Percentiles rank a stretch among this genome's conserved stretches.
Conservation (phyloP, 257 asterid species). For the Lycium barbarum region DNA sequence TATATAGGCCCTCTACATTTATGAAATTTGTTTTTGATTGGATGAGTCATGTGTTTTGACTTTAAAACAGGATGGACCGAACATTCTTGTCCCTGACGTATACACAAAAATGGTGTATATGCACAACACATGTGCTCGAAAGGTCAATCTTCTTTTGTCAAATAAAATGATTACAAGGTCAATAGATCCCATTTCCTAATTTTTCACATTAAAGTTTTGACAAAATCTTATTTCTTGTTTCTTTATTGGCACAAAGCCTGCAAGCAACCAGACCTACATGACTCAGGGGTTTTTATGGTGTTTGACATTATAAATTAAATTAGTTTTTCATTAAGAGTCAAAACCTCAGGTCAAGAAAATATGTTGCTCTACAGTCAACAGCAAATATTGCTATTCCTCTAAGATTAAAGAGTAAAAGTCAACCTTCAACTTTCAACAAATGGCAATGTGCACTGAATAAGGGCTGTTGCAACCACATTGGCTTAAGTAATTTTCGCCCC, state of each 20-base stretch:
- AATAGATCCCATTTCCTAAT: not conserved
- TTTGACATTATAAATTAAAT: slow-evolving; percentile 1
- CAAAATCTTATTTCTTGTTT: not conserved
- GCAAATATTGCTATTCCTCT: not conserved
- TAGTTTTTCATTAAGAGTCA: not conserved
- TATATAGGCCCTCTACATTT: not conserved
- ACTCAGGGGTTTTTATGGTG: not conserved
- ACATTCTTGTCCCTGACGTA: not conserved
- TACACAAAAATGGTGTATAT: not conserved
- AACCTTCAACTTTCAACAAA: slow-evolving; percentile 33
- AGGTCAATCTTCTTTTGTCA: slow-evolving; percentile 23
- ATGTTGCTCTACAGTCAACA: not conserved
- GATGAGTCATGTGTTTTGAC: not conserved
- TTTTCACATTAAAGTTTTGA: not conserved
- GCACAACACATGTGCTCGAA: not conserved
- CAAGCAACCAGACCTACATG: not conserved
- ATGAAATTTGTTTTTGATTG: not conserved
- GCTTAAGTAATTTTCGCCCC: not conserved
- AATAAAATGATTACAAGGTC: slow-evolving; percentile 7
- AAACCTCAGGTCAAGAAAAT: not conserved
- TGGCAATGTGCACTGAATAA: slow-evolving; percentile 16
- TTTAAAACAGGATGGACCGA: not conserved
- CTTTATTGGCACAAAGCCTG: slow-evolving; percentile 12
- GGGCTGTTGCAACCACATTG: slow-evolving; percentile 2
- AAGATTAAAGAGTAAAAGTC: slow-evolving; percentile 19